phyloP scores from a whole-genome alignment of 345 rosid species.

The Eucalyptus leucophloia region DNA sequence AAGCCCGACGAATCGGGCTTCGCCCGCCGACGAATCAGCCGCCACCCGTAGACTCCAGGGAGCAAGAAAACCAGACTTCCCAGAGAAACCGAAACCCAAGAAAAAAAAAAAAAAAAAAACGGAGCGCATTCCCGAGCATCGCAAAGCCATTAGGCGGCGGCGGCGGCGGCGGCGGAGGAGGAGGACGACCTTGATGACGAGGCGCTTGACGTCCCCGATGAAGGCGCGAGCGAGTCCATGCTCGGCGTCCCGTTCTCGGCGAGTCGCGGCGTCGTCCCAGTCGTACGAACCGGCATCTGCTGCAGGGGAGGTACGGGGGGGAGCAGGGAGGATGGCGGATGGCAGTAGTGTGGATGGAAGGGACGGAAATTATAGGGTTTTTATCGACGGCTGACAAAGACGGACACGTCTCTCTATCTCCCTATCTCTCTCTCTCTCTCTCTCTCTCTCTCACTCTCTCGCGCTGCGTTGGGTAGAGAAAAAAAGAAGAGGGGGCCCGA shows the following conservation, averaged over 20 bases:
- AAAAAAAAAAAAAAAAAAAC: background rate
- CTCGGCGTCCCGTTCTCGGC: background rate
- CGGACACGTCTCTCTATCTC: background rate
- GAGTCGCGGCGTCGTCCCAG: background rate
- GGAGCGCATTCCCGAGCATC: background rate
- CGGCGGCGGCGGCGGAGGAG: background rate
- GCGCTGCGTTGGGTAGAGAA: too few relatives aligned
- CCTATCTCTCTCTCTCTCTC: background rate
- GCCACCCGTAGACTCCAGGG: background rate
- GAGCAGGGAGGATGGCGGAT: too few relatives aligned
- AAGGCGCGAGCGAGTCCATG: slow-evolving; percentile 67
- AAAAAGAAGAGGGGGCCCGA: background rate
- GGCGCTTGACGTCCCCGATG: slow-evolving; percentile 77
- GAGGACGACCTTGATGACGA: slow-evolving; percentile 61
- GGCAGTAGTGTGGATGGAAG: background rate
- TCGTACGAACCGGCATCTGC: background rate
- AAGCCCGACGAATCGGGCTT: background rate
- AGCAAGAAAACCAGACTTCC: background rate
- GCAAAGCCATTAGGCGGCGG: background rate
- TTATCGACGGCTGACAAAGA: background rate
- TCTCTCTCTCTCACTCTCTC: background rate
- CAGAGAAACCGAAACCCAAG: background rate
- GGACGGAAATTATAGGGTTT: background rate
- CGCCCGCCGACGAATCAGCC: background rate
- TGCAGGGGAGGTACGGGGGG: too few relatives aligned